Conservation (phyloP, 306 rosid genomes). For the Dryas octopetala region DNA sequence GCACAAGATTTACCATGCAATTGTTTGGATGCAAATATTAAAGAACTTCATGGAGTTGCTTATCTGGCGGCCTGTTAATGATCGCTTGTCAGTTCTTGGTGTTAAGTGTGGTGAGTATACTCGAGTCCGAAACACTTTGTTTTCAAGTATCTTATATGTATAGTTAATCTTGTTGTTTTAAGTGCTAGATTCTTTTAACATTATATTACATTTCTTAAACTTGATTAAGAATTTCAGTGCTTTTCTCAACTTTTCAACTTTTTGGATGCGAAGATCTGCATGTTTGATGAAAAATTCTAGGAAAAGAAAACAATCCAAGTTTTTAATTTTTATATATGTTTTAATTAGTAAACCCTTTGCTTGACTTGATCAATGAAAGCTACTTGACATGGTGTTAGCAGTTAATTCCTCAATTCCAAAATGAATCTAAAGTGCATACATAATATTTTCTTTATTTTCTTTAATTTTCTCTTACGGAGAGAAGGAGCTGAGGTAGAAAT, state of each 20-base stretch:
- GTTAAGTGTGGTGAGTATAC: background rate
- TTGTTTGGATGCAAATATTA: background rate
- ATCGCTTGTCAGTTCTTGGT: background rate
- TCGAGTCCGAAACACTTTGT: background rate
- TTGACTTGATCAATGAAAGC: too few species aligned
- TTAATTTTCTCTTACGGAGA: too few species aligned
- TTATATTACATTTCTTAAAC: background rate
- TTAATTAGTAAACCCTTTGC: too few species aligned
- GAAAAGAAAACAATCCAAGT: background rate
- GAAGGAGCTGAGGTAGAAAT: too few species aligned
- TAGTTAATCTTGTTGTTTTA: background rate
- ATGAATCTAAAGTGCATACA: background rate
- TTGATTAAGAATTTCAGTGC: background rate
- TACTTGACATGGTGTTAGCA: too few species aligned
- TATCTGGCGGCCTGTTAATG: background rate
- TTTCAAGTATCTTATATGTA: background rate
- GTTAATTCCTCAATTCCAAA: too few species aligned
- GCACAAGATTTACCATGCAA: constrained; percentile 5
- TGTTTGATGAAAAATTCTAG: background rate
- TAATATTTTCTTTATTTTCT: background rate
- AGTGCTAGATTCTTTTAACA: background rate
- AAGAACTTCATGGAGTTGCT: constrained; percentile 8
- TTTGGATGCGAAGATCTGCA: background rate
- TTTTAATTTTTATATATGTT: background rate
- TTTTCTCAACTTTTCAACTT: background rate